Conservation (phyloP, 352 stramenopile genomes). For the Phytophthora boehmeriae region DNA sequence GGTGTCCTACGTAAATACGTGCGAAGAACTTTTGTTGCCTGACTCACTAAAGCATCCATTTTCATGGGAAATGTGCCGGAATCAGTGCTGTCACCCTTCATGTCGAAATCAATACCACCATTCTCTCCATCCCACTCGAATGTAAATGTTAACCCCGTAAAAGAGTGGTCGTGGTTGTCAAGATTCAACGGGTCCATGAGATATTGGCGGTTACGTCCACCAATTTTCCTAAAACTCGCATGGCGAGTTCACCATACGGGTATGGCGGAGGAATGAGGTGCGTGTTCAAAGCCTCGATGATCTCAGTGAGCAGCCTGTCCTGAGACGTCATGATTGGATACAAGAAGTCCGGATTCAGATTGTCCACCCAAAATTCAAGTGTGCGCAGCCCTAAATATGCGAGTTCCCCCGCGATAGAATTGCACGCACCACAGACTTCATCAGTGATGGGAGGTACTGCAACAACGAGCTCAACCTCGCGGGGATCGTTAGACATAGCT, state of each 20-base stretch:
- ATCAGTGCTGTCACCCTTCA: conserved; percentile 11
- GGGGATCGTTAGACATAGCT: conserved; percentile 97
- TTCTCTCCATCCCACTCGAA: conserved; percentile 52
- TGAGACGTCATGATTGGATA: conserved; percentile 94
- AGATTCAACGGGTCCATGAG: conserved; percentile 86
- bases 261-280: conserved; percentile 97
- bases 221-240: conserved; percentile 98
- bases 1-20: conserved; percentile 61
- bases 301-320: conserved; percentile 89
- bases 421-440: conserved; percentile 95
- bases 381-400: conserved; percentile 95
- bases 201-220: conserved; percentile 91
- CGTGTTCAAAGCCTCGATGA: conserved; percentile 95
- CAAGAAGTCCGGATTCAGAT: conserved; percentile 97
- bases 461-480: conserved; percentile 94
- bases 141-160: conserved; percentile 51
- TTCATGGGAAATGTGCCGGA: conserved; percentile 44
- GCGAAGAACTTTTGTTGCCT: conserved; percentile 58
- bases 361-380: conserved; percentile 99
- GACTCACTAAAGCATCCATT: conserved; percentile 62
- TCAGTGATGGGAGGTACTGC: conserved; percentile 96
- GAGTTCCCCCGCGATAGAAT: conserved; percentile 95
- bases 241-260: conserved; percentile 95
- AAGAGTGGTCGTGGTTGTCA: conserved; percentile 52
- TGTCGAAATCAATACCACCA: conserved; percentile 28